A percentile compares a stretch with the other conserved stretches of the same genome.
phyloP scores from a whole-genome alignment of 176 grass and related monocot genomes.

The Canna indica region DNA sequence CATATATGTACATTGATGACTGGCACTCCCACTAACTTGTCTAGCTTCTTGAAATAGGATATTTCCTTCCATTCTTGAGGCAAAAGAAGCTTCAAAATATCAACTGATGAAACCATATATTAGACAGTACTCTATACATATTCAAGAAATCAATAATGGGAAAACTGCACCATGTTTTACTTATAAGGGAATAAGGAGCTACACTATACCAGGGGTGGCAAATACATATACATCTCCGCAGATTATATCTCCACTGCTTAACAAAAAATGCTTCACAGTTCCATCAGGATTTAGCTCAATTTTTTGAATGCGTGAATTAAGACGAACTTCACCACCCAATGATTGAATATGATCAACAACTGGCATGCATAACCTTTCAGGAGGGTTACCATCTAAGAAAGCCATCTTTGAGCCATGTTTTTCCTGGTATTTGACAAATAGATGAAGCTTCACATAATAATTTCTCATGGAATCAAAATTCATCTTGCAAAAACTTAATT shows the following conservation, averaged over 20 bases:
- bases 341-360: conserved; percentile 77
- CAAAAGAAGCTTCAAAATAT: conserved; percentile 95
- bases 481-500: background rate
- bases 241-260: conserved; percentile 62
- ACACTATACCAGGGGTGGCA: conserved; percentile 65
- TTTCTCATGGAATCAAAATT: conserved; percentile 4
- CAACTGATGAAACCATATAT: conserved; percentile 49
- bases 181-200: conserved; percentile 2
- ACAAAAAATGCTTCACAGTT: conserved; percentile 75
- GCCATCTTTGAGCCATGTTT: conserved; percentile 97
- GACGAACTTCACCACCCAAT: conserved; percentile 75
- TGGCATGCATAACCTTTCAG: conserved; percentile 91
- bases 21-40: conserved; percentile 93
- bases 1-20: conserved; percentile 99
- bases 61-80: conserved; percentile 95
- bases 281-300: conserved; percentile 81
- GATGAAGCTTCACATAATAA: background rate
- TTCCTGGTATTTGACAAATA: conserved; percentile 49
- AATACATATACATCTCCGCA: conserved; percentile 89
- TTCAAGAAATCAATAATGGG: background rate
- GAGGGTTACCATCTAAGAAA: conserved; percentile 94
- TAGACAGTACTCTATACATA: conserved; percentile 24
- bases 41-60: conserved; percentile 75
- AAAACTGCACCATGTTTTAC: conserved; percentile 1
- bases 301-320: conserved; percentile 87